Conservation (phyloP, 2,329 filamentous ascomycete species). For the Leptographium radiaticola region DNA sequence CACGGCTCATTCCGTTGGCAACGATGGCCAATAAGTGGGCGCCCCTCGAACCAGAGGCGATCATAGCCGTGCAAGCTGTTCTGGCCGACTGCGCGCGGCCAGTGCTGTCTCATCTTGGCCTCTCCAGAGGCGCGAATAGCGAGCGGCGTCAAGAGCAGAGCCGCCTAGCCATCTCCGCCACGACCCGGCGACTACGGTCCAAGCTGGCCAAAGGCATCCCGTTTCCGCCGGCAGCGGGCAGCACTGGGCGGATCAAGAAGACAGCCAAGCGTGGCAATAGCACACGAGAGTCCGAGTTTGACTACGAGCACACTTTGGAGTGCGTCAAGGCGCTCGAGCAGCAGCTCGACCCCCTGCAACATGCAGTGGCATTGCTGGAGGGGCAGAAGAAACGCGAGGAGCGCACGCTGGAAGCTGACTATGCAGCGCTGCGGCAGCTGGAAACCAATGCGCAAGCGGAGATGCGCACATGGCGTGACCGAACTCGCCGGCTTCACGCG, state of each 20-base stretch:
- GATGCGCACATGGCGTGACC: constrained; percentile 35
- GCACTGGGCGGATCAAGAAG: not conserved
- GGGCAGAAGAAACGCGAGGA: constrained; percentile 45
- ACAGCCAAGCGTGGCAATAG: constrained; percentile 15
- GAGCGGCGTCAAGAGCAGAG: constrained; percentile 37
- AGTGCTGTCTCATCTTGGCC: constrained; percentile 43
- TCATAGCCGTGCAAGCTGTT: constrained; percentile 41
- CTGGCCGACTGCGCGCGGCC: constrained; percentile 47
- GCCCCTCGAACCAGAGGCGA: constrained; percentile 38
- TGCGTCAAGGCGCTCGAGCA: constrained; percentile 42
- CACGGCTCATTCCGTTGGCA: constrained; percentile 43
- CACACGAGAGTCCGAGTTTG: constrained; percentile 44
- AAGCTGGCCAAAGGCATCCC: constrained; percentile 48
- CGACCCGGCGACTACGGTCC: constrained; percentile 40
- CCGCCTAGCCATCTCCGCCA: constrained; percentile 38
- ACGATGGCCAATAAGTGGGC: constrained; percentile 59
- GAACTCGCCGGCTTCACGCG: constrained; percentile 34
- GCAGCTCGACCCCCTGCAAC: constrained; percentile 47
- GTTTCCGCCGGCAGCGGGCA: constrained; percentile 40
- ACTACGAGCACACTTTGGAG: constrained; percentile 52
- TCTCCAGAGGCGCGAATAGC: constrained; percentile 17
- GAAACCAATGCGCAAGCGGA: constrained; percentile 44
- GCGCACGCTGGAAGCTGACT: constrained; percentile 40
- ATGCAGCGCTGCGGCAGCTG: constrained; percentile 34
- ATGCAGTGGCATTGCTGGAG: constrained; percentile 47